Conservation (phyloP, 208 protist genomes). For the Leishmania major region DNA sequence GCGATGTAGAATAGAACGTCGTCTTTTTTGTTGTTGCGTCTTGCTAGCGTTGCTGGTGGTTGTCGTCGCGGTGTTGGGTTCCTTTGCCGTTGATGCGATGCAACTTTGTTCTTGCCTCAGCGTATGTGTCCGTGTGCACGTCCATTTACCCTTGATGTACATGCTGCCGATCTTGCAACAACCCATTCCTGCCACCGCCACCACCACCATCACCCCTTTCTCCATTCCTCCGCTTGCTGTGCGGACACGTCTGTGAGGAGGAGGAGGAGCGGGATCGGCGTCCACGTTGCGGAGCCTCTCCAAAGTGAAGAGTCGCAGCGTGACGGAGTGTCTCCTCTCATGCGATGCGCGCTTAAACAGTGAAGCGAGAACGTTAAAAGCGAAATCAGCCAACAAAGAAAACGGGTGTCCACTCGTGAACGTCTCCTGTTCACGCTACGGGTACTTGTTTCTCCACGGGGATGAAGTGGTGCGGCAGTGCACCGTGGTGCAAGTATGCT, state of each 20-base stretch:
- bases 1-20: constrained; percentile 4
- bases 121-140: neutral
- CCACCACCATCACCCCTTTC: neutral
- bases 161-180: neutral
- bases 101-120: neutral
- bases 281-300: neutral
- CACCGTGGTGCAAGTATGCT: neutral
- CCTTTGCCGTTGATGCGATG: neutral
- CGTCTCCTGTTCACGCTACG: neutral
- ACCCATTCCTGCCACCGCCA: neutral
- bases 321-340: neutral
- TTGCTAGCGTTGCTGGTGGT: neutral
- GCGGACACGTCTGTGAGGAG: neutral
- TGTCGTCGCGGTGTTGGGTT: neutral
- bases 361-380: neutral
- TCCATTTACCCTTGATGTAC: neutral
- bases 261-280: neutral
- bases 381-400: neutral
- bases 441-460: neutral
- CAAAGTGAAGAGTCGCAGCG: neutral
- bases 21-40: neutral
- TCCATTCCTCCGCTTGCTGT: neutral
- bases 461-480: neutral
- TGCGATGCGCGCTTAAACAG: neutral
- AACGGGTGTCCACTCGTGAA: neutral